Percentiles rank a stretch among this genome's conserved stretches.
Evolutionary conservation across 2,329 filamentous ascomycete genomes (phyloP).

Genomic region (Colletotrichum melonis): DNA sequence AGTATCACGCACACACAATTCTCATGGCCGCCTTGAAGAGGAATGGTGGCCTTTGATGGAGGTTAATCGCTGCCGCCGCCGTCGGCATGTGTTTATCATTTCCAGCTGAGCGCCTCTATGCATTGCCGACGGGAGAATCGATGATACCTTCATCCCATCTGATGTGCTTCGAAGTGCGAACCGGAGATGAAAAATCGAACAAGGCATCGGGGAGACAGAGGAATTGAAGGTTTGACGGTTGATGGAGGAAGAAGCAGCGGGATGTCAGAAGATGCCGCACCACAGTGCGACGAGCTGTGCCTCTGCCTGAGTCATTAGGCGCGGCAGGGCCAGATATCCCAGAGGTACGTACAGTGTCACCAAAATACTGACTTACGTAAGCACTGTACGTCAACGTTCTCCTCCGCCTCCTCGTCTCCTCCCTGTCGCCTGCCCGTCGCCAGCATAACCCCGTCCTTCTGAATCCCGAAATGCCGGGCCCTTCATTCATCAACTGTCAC

Average conservation of each 20-base stretch:
- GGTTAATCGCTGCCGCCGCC: background rate
- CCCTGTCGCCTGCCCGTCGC: background rate
- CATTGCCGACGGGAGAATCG: background rate
- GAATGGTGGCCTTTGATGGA: background rate
- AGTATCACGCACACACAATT: background rate
- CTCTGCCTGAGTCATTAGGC: background rate
- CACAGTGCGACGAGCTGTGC: background rate
- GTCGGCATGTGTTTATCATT: background rate
- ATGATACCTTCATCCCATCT: slow-evolving; percentile 3
- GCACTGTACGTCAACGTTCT: background rate
- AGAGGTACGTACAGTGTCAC: too few relatives aligned
- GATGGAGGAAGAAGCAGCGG: background rate
- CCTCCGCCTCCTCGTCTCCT: background rate
- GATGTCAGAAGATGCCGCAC: background rate
- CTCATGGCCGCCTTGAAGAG: background rate
- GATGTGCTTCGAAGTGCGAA: background rate
- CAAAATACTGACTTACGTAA: background rate
- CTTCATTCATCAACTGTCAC: slow-evolving; percentile 13
- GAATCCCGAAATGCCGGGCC: background rate
- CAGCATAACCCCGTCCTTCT: background rate
- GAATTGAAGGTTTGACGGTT: background rate
- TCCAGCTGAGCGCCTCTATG: background rate
- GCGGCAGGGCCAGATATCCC: too few relatives aligned
- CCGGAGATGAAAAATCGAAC: background rate
- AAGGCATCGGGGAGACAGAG: background rate